phyloP scores from a whole-genome alignment of 1,139 yeast species.

The Yamadazyma taylorii region DNA sequence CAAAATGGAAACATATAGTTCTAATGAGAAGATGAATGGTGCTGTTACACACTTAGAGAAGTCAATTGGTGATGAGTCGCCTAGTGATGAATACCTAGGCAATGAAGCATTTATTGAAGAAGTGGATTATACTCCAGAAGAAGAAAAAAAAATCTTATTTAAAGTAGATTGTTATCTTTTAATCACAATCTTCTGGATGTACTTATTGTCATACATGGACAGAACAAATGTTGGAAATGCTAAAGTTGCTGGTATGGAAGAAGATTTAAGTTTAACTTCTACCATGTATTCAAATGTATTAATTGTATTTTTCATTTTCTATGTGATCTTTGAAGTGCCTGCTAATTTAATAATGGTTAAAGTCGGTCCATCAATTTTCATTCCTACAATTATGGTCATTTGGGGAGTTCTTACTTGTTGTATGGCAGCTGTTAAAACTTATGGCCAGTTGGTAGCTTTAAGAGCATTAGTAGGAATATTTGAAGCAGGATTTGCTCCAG shows the following conservation, averaged over 20 bases:
- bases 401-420: slow-evolving; percentile 26
- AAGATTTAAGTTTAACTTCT: slow-evolving; percentile 23
- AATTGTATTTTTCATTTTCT: slow-evolving; percentile 27
- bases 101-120: slow-evolving; percentile 5
- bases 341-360: slow-evolving; percentile 29
- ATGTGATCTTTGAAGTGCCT: slow-evolving; percentile 28
- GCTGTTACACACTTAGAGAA: no score
- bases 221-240: slow-evolving; percentile 29
- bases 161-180: slow-evolving; percentile 23
- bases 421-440: slow-evolving; percentile 20
- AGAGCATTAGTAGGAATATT: slow-evolving; percentile 26
- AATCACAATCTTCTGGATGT: slow-evolving; percentile 17
- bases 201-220: slow-evolving; percentile 19
- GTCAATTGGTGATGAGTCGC: no score
- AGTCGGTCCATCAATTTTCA: slow-evolving; percentile 29
- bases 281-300: slow-evolving; percentile 25
- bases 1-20: no score
- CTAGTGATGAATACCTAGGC: no score
- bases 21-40: no score
- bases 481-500: slow-evolving; percentile 28
- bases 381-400: slow-evolving; percentile 24
- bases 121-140: slow-evolving; percentile 9
- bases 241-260: slow-evolving; percentile 23
- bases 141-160: slow-evolving; percentile 9
- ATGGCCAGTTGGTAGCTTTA: slow-evolving; percentile 21